Base-by-base conservation (phyloP, 257 asterid species). In the Ophiorrhiza pumila region DNA sequence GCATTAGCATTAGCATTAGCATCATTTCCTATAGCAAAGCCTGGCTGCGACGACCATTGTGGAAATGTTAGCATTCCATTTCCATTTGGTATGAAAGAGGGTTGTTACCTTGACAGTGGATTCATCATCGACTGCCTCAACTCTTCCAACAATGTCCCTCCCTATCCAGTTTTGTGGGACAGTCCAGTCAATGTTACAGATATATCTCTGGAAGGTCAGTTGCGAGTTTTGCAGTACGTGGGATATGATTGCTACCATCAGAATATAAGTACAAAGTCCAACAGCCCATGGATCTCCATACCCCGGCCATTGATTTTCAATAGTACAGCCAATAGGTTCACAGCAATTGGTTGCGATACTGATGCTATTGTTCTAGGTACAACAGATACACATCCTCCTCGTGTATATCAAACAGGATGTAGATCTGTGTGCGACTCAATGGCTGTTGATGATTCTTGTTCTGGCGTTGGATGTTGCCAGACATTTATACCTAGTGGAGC, bases 311-410 rank as follows among this genome's bases (percentile, higher is more conserved):
- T n/a, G n/a, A n/a, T n/a, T 0, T 71, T 86, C 4, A 79, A 37
- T 47, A 25, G 70, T 69, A 75, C 82, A 0, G 74, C 79, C 0
- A 86, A 86, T 29, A 81, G 59, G 68, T 76, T 83, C 34, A 81
- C 81, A 0, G 69, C 67, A 0, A 41, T 83, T 27, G 90, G 88
- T 25, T 86, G 87, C 34, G 84, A 83, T 43, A 4, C 85, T 0
- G 59, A n/a, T 7, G 84, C 63, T 11, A 17, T 22, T 6, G 34
- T 73, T 68, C 3, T 18, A 1, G 14, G 18, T 11, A 2, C 25
- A 2, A 35, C 25, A 2, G 9, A 35, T 4, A 20, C 10, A n/a
- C 43, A n/a, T n/a, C n/a, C n/a, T n/a, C n/a, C n/a, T n/a, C n/a
- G 71, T 15, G 1, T 10, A 0, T 76, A 50, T 57, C 0, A 0